These are phyloP conservation scores for Podospora australis DNA, from an alignment of 495 filamentous ascomycete species.

Conservation along the genomic window DNA sequence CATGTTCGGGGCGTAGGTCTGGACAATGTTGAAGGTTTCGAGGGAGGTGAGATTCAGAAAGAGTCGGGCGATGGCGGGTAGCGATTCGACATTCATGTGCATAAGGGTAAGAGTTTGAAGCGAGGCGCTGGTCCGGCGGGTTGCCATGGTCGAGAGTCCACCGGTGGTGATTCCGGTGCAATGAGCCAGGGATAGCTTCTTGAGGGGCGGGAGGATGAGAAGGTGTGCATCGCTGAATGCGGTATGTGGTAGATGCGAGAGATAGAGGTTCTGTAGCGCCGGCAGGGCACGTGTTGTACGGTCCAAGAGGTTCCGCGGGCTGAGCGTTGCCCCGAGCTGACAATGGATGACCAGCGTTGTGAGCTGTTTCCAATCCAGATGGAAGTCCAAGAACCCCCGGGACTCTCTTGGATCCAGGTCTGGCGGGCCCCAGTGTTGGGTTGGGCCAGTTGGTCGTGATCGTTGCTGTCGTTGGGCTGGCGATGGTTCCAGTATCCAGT, in stretches of 20 bases:
- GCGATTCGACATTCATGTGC: constrained; percentile 57
- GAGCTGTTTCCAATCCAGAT: constrained; percentile 63
- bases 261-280: constrained; percentile 61
- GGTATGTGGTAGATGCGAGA: constrained; percentile 65
- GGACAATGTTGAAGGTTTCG: constrained; percentile 62
- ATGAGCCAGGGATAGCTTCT: constrained; percentile 67
- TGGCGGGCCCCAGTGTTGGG: constrained; percentile 33
- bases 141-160: constrained; percentile 68
- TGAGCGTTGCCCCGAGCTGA: constrained; percentile 53
- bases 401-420: constrained; percentile 55
- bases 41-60: constrained; percentile 59
- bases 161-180: constrained; percentile 70
- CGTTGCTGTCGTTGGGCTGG: constrained; percentile 28
- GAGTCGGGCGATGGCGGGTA: constrained; percentile 68
- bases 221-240: constrained; percentile 68
- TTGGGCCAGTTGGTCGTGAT: not conserved
- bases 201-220: constrained; percentile 61
- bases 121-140: constrained; percentile 47
- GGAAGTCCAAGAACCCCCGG: constrained; percentile 62
- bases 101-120: constrained; percentile 58
- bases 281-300: constrained; percentile 60
- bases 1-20: constrained; percentile 55
- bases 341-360: constrained; percentile 72
- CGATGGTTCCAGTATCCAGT: constrained; percentile 61
- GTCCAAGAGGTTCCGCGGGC: constrained; percentile 61